Evolutionary conservation across 2,329 filamentous ascomycete genomes (phyloP), one percentile per base, ranked within the genome.

Genomic region (Phialocephala subalpina): DNA sequence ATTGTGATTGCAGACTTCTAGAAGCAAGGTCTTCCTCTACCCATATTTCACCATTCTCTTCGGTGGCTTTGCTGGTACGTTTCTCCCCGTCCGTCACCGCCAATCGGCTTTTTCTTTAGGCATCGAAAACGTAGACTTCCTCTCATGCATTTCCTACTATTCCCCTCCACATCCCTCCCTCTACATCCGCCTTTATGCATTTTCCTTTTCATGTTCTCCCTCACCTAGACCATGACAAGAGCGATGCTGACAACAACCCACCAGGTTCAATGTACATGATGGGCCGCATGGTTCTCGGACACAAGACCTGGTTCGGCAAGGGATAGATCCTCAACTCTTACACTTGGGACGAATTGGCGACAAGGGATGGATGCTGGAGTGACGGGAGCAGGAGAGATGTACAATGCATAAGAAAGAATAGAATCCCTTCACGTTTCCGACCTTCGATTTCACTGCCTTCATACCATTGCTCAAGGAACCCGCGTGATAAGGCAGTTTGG

Each of bases 231-330:
- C n/a, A n/a, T n/a, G n/a, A n/a, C n/a, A 29, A n/a, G 3, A 56
- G 4, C 33, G 22, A 25, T 18, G 45, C 64, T 66, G 33, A 66
- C 27, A 14, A 38, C 20, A 52, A 20, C 12, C 8, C 3, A 3
- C 58, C 65, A 82, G 81, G 77, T 62, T 77, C 78, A 70, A 82
- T 92, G 81, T 95, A 92, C 83, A 90, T 90, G 82, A 89, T 91
- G 83, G 82, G 84, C 78, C 90, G 92, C 78, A 88, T 92, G 83
- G 82, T 92, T 70, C 78, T 89, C 69, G 92, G 92, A 76, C 87
- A 94, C 85, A 94, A 93, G 87, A 92, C 89, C 69, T 94, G 89
- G 89, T 92, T 88, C 75, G 81, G 84, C 77, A 84, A 86, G 79
- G 76, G 81, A 71, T 88, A 84, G 77, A 72, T 59, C 38, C 16